Evolutionary conservation across 1,284 basidiomycete genomes (phyloP).

Genomic region (Papiliotrema flavescens): DNA sequence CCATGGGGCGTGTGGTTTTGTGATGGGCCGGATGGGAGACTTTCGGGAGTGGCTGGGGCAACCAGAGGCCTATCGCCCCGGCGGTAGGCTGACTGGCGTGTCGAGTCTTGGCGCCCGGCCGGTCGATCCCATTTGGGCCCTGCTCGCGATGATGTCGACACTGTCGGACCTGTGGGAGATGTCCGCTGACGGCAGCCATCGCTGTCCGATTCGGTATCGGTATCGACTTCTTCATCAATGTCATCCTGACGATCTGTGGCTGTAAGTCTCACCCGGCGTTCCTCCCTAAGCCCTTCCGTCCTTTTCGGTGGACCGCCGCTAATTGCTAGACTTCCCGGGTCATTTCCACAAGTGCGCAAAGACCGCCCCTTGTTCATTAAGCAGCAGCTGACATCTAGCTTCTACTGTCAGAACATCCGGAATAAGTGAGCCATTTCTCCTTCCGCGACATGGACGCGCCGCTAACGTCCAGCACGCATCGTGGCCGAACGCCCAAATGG

Average conservation of each 20-base stretch:
- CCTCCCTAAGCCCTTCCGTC: not conserved
- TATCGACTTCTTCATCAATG: conserved; percentile 86
- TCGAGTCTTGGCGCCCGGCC: too few relatives aligned
- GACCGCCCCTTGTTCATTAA: not conserved
- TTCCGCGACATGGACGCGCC: not conserved
- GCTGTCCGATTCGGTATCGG: conserved; percentile 92
- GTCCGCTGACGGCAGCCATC: conserved; percentile 61
- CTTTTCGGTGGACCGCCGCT: not conserved
- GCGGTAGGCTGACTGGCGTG: too few relatives aligned
- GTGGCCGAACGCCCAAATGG: conserved; percentile 90
- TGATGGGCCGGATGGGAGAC: too few relatives aligned
- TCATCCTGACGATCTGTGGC: conserved; percentile 82
- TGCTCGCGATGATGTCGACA: too few relatives aligned
- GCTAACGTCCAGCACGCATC: conserved; percentile 58
- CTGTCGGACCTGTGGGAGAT: too few relatives aligned
- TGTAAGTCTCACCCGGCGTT: conserved; percentile 55
- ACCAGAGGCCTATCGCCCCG: too few relatives aligned
- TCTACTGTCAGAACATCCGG: conserved; percentile 91
- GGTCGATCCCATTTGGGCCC: too few relatives aligned
- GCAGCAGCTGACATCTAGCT: conserved; percentile 54
- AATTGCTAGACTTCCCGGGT: conserved; percentile 43
- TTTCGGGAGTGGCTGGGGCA: too few relatives aligned
- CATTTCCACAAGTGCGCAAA: conserved; percentile 49
- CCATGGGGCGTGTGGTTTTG: too few relatives aligned
- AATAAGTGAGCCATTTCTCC: conserved; percentile 60